Conservation (phyloP, 2,329 filamentous ascomycete genomes). For the Phaeosphaeriaceae sp. region DNA sequence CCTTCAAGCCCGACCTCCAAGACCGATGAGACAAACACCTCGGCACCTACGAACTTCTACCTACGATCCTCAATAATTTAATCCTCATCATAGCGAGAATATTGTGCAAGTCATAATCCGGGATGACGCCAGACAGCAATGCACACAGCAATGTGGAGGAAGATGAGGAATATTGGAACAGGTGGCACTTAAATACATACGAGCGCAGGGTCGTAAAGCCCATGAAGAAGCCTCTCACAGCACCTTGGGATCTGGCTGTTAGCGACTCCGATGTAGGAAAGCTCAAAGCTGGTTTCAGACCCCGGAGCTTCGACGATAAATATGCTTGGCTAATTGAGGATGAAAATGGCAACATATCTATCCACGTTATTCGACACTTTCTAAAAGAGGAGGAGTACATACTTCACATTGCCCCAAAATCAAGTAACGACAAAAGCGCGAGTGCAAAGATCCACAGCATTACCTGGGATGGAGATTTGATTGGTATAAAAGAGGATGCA, state of each 20-base stretch:
- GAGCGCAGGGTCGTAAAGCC: slow-evolving; percentile 5
- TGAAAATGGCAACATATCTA: slow-evolving; percentile 13
- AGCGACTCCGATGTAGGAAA: slow-evolving; percentile 13
- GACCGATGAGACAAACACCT: slow-evolving; percentile 5
- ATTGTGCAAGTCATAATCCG: slow-evolving; percentile 7
- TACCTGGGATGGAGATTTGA: slow-evolving; percentile 10
- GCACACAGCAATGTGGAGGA: slow-evolving; percentile 7
- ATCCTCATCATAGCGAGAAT: slow-evolving; percentile 8
- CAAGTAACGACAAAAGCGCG: slow-evolving; percentile 8
- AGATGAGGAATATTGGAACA: slow-evolving; percentile 6
- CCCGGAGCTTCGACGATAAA: slow-evolving; percentile 11
- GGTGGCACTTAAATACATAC: slow-evolving; percentile 4
- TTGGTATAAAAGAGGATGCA: slow-evolving; percentile 7
- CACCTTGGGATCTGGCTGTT: slow-evolving; percentile 10
- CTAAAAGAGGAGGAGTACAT: slow-evolving; percentile 8
- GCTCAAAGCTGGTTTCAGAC: slow-evolving; percentile 13
- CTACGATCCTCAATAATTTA: slow-evolving; percentile 7
- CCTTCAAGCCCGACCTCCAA: slow-evolving; percentile 8
- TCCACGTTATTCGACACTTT: slow-evolving; percentile 12
- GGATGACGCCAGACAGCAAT: slow-evolving; percentile 8
- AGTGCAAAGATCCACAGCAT: slow-evolving; percentile 13
- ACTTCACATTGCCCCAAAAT: slow-evolving; percentile 12
- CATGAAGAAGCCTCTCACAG: slow-evolving; percentile 13
- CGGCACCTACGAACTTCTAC: slow-evolving; percentile 10
- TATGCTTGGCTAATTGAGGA: slow-evolving; percentile 11